Evolutionary conservation across 2,329 filamentous ascomycete species (phyloP).

Genomic region (Verticillium albo-atrum): DNA sequence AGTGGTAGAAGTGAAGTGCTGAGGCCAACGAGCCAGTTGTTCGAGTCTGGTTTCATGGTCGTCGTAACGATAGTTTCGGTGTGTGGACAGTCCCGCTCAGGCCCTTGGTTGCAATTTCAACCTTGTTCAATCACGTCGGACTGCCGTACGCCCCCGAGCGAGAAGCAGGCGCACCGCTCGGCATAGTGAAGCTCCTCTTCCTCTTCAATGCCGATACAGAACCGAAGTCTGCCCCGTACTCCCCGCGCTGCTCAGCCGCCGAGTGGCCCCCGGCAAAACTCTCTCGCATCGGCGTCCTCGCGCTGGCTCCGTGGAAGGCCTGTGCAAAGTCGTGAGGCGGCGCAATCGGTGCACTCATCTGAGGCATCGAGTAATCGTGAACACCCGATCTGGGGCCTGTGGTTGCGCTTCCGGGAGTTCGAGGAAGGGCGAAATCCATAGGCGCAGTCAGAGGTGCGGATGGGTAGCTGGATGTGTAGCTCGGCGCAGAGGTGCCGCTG

Average conservation of each 20-base stretch:
- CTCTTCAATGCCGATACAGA: slow-evolving; percentile 24
- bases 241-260: slow-evolving; percentile 12
- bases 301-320: slow-evolving; percentile 37
- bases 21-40: neutral
- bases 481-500: slow-evolving; percentile 30
- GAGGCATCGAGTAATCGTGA: slow-evolving; percentile 46
- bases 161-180: slow-evolving; percentile 7
- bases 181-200: slow-evolving; percentile 30
- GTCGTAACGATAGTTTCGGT: neutral
- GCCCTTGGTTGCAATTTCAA: neutral
- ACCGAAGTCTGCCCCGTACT: slow-evolving; percentile 19
- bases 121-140: slow-evolving; percentile 7
- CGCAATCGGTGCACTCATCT: slow-evolving; percentile 51
- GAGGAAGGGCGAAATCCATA: slow-evolving; percentile 45
- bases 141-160: slow-evolving; percentile 14
- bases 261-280: slow-evolving; percentile 31
- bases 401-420: slow-evolving; percentile 29
- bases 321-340: slow-evolving; percentile 48
- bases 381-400: slow-evolving; percentile 22
- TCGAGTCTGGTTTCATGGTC: neutral
- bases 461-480: slow-evolving; percentile 46
- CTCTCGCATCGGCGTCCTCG: slow-evolving; percentile 41
- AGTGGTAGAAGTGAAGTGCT: neutral
- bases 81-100: neutral
- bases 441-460: slow-evolving; percentile 51